Evolutionary conservation across 768 basidiomycete genomes (phyloP).

Genomic region (Leccinum sublutescens): DNA sequence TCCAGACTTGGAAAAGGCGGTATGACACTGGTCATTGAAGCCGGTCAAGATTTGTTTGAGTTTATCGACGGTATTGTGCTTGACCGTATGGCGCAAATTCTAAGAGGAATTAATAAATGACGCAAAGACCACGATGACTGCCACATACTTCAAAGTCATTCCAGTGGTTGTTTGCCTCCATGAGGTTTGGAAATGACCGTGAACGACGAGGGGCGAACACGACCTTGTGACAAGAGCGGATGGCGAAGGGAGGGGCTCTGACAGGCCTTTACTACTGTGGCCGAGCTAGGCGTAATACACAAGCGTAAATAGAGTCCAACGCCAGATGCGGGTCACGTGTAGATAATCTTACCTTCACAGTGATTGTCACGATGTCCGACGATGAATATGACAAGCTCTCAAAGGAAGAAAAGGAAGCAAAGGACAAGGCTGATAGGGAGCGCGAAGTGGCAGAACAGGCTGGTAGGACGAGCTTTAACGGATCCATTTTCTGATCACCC

Average conservation of each 20-base stretch:
- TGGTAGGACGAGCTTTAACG: slow-evolving; percentile 47
- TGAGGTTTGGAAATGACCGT: slow-evolving; percentile 30
- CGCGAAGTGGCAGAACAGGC: slow-evolving; percentile 81
- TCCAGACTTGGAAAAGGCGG: slow-evolving; percentile 68
- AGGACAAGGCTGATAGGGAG: slow-evolving; percentile 65
- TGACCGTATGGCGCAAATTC: slow-evolving; percentile 69
- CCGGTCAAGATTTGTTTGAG: slow-evolving; percentile 79
- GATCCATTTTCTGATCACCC: slow-evolving; percentile 18
- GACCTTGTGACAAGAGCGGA: slow-evolving; percentile 11
- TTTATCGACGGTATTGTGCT: slow-evolving; percentile 79
- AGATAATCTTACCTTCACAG: slow-evolving; percentile 15
- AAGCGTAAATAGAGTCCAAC: slow-evolving; percentile 30
- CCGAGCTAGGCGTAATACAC: slow-evolving; percentile 28
- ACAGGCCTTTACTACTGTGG: slow-evolving; percentile 4
- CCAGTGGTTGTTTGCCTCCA: slow-evolving; percentile 67
- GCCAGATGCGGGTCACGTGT: slow-evolving; percentile 26
- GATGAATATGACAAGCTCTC: slow-evolving; percentile 75
- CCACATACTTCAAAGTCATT: slow-evolving; percentile 67
- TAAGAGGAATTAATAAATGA: slow-evolving; percentile 35
- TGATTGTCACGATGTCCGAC: slow-evolving; percentile 34
- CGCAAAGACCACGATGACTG: slow-evolving; percentile 5
- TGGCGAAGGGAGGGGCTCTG: slow-evolving; percentile 1
- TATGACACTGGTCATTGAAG: slow-evolving; percentile 75
- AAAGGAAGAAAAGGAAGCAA: slow-evolving; percentile 69
- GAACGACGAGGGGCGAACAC: slow-evolving; percentile 6